Evolutionary conservation across 805 yeast species (phyloP).

Genomic region (Barnettozyma populi): DNA sequence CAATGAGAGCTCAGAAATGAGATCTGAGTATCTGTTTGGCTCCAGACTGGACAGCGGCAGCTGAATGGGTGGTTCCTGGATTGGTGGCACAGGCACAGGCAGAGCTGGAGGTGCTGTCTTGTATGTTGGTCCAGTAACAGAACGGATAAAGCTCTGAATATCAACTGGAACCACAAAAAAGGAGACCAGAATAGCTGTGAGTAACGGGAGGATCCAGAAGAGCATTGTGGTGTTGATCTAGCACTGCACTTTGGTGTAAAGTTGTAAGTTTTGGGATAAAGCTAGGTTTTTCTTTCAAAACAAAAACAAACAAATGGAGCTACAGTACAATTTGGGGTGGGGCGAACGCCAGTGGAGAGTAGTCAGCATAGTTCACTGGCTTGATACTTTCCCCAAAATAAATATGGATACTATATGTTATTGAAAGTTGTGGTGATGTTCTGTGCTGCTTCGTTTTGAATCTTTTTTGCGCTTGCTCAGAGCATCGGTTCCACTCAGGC

Average conservation of each 20-base stretch:
- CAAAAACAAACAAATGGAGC: neutral
- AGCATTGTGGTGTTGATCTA: neutral
- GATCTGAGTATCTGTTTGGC: neutral
- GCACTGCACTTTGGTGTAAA: neutral
- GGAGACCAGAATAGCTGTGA: neutral
- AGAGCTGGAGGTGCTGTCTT: neutral
- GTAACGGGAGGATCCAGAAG: neutral
- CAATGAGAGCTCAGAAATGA: neutral
- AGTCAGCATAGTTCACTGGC: no score
- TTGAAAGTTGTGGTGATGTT: no score
- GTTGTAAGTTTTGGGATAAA: neutral
- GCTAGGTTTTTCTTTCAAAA: neutral
- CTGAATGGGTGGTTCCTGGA: neutral
- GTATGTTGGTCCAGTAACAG: neutral
- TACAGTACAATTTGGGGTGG: no score
- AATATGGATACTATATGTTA: no score
- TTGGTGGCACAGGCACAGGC: neutral
- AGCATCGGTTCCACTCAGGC: no score
- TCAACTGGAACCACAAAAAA: neutral
- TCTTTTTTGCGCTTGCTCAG: no score
- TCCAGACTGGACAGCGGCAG: neutral
- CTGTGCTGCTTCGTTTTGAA: no score
- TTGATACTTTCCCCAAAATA: no score
- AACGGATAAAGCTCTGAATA: neutral
- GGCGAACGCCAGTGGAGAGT: no score